A percentile compares a stretch with the other conserved stretches of the same genome.
Conservation (phyloP, 179 eudicot genomes). For the Beta corolliflora region DNA sequence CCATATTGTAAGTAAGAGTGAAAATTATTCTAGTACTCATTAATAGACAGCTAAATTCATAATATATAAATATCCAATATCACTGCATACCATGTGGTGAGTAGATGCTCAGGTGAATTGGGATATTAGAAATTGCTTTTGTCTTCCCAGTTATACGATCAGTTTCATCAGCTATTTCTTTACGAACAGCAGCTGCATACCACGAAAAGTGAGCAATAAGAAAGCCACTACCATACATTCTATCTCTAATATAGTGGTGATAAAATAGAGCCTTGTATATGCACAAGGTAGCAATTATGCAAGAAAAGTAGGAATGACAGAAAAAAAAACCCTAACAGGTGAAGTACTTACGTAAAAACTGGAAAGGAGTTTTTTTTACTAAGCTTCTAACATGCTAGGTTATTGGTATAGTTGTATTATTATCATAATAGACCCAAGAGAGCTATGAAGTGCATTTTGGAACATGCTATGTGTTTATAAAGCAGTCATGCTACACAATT, state of each 20-base stretch:
- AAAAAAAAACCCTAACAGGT: not conserved
- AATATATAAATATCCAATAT: not conserved
- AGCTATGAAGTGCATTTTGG: too few relatives aligned
- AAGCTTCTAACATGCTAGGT: too few relatives aligned
- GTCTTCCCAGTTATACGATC: slow-evolving; percentile 90
- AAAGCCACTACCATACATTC: not conserved
- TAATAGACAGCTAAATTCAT: not conserved
- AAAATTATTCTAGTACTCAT: too few relatives aligned
- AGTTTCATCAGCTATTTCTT: slow-evolving; percentile 93
- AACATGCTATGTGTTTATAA: too few relatives aligned
- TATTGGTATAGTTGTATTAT: too few relatives aligned
- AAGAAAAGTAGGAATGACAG: not conserved
- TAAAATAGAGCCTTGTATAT: not conserved
- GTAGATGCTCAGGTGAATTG: slow-evolving; percentile 94
- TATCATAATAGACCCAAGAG: too few relatives aligned
- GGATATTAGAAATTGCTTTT: slow-evolving; percentile 85
- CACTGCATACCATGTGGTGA: slow-evolving; percentile 77
- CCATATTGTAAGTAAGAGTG: too few relatives aligned
- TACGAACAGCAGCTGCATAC: slow-evolving; percentile 85
- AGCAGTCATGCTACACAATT: too few relatives aligned
- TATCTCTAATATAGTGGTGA: not conserved
- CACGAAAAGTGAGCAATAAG: not conserved
- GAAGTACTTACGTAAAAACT: not conserved
- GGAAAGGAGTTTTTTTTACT: too few relatives aligned
- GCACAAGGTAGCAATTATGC: not conserved